Base-by-base conservation (phyloP, 2,329 filamentous ascomycete genomes). In the Endocalyx cinctus region DNA sequence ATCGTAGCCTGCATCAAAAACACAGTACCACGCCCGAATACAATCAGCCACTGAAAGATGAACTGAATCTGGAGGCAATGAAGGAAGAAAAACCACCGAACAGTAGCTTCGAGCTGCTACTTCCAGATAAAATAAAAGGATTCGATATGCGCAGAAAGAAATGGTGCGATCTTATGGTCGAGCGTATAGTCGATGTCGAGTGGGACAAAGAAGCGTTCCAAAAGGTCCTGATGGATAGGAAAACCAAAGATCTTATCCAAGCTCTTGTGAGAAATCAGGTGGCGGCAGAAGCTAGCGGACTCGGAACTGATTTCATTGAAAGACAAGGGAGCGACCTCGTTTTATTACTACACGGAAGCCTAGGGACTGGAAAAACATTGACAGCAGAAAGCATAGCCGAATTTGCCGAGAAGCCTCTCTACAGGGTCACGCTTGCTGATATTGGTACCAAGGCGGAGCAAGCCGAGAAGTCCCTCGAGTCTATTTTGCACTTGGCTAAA, bases 281-380 rank as follows among this genome's bases (percentile, higher is more conserved):
- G 5, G 25, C 11, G 6, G 19, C 14, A 27, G 31, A 33, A 20
- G 17, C 31, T 4, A 27, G n/a, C 25, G 25, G 17, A 15, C 18
- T 13, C 17, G 17, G 23, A 17, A 16, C 29, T 11, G 37, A 33
- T 15, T 14, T 36, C 4, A 29, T 38, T 11, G n/a, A 26, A 35
- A 23, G 25, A 22, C 5, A 29, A 16, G 28, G 28, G 13, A 30
- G 64, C 28, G 64, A 65, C 5, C 52, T 69, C 13, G 59, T 69
- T 33, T 53, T 66, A 19, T 55, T 69, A 1, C 53, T 69, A 10
- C 62, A 55, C 6, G 64, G 65, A 0, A 60, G 60, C 1, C 63
- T 65, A 0, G 66, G 66, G 4, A 66, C 62, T 0, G 65, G 66
- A 16, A 69, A 35, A 19, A 31, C 33, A 5, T 42, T 61, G 18